Evolutionary conservation across 805 yeast genomes (phyloP), one percentile per base, ranked within the genome.

Genomic region (Sugiyamaella boreocaroliniensis): DNA sequence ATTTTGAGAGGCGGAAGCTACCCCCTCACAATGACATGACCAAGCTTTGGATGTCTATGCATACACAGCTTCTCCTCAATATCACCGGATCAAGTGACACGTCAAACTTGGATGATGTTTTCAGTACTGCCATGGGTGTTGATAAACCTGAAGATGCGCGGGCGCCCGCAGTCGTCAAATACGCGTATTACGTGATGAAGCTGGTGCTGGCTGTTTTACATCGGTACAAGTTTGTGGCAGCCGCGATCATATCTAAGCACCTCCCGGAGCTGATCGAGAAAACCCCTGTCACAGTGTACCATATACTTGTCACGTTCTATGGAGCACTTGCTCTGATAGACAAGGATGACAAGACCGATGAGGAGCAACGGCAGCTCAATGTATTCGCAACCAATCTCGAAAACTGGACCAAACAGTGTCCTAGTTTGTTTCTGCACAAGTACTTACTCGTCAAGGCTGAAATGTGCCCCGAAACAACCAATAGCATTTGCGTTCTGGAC

Each of bases 401-500:
- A 12, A 58, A 66, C 22, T 75, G 76, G 72, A 58, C 72, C 4
- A 61, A 57, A 1, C 56, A 64, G 2, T 67, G 72, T 47, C 77
- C 76, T 1, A 54, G 62, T 2, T 64, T 67, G 29, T 77, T 76
- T 58, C 64, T 65, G 7, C 58, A 75, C n/a, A 76, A 74, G 58
- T 62, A 62, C 48, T 50, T 68, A 41, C 53, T 71, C 6, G 55
- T 76, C 15, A 61, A 66, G 40, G 78, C 78, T 1, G 64, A 72
- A 49, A 14, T 63, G 49, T 59, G 51, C 22, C 53, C 63, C 8
- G 59, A 61, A 2, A 58, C 59, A 4, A 54, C 53, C 2, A 59
- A 72, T 4, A 69, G 70, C 16, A 58, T 78, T 18, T 72, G 67
- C 19, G 65, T 71, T 2, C 59, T 78, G 8, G 81, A 78, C 53